A percentile compares a stretch with the other conserved stretches of the same genome.
Evolutionary conservation across 768 basidiomycete species (phyloP).

Genomic region (Suillus alpinus): DNA sequence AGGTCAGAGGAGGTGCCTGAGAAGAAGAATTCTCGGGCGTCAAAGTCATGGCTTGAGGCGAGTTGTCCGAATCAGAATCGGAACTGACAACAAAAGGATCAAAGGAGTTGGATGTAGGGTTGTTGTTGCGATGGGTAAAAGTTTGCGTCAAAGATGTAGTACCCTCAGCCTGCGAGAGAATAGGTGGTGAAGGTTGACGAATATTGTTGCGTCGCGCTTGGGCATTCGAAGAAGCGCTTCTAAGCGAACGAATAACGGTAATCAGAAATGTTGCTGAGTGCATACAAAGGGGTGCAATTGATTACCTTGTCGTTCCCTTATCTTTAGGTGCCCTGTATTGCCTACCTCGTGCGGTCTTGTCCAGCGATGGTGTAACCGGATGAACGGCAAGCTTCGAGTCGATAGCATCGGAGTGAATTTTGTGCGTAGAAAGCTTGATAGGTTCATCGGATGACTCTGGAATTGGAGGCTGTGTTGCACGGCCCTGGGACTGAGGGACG

Average conservation of each 20-base stretch:
- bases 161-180: conserved; percentile 66
- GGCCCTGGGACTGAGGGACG: conserved; percentile 16
- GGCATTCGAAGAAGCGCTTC: conserved; percentile 45
- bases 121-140: conserved; percentile 24
- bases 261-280: neutral
- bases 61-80: conserved; percentile 39
- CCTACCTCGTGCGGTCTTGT: conserved; percentile 31
- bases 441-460: conserved; percentile 25
- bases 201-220: conserved; percentile 47
- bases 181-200: conserved; percentile 65
- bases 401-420: conserved; percentile 18
- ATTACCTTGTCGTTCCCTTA: conserved; percentile 42
- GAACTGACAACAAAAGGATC: conserved; percentile 52
- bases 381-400: conserved; percentile 31
- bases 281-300: neutral
- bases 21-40: conserved; percentile 12
- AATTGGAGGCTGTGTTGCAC: conserved; percentile 24
- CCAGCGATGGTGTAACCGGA: conserved; percentile 18
- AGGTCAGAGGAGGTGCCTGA: conserved; percentile 40
- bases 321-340: conserved; percentile 41
- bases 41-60: conserved; percentile 32
- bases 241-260: conserved; percentile 19
- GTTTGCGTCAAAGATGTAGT: conserved; percentile 24
- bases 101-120: conserved; percentile 38
- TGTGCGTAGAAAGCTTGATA: conserved; percentile 30